These are phyloP conservation scores for Lentinus tigrinus DNA, from an alignment of 768 basidiomycete genomes.

Conservation along the genomic window DNA sequence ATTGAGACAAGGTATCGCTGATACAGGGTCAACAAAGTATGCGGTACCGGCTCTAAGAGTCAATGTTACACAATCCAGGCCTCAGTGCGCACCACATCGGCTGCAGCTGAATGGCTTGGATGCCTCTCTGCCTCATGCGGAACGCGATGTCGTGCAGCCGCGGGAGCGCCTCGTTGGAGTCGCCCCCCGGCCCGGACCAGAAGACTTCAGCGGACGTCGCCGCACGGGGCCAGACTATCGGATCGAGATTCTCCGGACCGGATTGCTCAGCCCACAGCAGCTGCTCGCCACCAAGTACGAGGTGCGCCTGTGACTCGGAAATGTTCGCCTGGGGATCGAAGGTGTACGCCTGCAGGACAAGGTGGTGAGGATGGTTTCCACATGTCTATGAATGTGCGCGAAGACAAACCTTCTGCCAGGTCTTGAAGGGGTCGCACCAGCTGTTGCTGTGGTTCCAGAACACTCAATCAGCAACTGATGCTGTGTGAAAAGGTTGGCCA, in stretches of 20 bases:
- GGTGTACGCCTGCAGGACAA: conserved; percentile 51
- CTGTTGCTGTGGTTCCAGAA: conserved; percentile 40
- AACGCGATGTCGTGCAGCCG: conserved; percentile 66
- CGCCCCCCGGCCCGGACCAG: conserved; percentile 56
- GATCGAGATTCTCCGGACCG: conserved; percentile 64
- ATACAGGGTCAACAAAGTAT: no score
- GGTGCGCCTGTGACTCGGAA: conserved; percentile 41
- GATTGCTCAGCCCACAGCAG: conserved; percentile 77
- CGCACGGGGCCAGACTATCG: conserved; percentile 71
- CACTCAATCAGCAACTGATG: not conserved
- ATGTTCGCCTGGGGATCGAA: conserved; percentile 71
- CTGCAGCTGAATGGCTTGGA: conserved; percentile 60
- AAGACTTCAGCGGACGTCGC: conserved; percentile 74
- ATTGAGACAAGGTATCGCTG: no score
- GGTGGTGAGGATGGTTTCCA: conserved; percentile 22
- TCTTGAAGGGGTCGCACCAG: conserved; percentile 81
- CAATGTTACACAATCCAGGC: conserved; percentile 45
- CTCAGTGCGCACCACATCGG: conserved; percentile 72
- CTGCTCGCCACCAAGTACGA: conserved; percentile 73
- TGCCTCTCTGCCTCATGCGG: conserved; percentile 60
- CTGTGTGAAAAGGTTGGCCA: no score
- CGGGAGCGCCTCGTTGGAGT: conserved; percentile 48
- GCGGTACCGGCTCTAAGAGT: conserved; percentile 8
- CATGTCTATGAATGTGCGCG: not conserved
- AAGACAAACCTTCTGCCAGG: conserved; percentile 63